Evolutionary conservation across 2,329 filamentous ascomycete genomes (phyloP).

Genomic region (Alternaria rosae): DNA sequence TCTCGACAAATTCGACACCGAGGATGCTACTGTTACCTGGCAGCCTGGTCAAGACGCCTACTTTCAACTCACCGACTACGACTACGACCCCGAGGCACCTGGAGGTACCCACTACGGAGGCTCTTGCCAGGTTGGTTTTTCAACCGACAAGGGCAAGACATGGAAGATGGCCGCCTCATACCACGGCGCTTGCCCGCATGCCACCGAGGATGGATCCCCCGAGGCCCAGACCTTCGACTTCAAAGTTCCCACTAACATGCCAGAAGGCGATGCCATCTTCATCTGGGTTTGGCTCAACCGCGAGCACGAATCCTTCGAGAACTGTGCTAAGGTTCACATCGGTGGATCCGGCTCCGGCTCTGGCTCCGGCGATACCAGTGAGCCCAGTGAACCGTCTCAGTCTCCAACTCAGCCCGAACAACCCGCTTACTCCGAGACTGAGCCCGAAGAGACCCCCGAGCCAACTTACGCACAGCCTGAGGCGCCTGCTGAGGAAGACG

Average conservation of each 20-base stretch:
- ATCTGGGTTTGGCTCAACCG: conserved; percentile 60
- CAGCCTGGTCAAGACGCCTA: conserved; percentile 52
- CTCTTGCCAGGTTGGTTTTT: conserved; percentile 57
- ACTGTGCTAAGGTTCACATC: conserved; percentile 56
- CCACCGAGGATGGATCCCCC: conserved; percentile 48
- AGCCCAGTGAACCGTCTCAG: conserved; percentile 16
- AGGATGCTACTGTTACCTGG: conserved; percentile 55
- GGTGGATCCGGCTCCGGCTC: conserved; percentile 27
- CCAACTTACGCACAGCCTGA: conserved; percentile 9
- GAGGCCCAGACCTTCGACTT: conserved; percentile 56
- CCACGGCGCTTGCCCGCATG: conserved; percentile 58
- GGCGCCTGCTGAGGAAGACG: not conserved
- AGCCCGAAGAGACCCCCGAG: conserved; percentile 16
- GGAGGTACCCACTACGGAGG: conserved; percentile 57
- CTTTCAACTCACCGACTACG: conserved; percentile 49
- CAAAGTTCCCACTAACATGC: conserved; percentile 54
- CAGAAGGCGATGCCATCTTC: conserved; percentile 53
- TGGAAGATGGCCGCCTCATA: conserved; percentile 57
- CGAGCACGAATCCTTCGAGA: conserved; percentile 56
- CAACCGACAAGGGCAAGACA: conserved; percentile 52
- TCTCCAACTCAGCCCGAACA: conserved; percentile 21
- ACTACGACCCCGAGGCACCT: conserved; percentile 35
- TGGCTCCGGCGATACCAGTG: conserved; percentile 14
- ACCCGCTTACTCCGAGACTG: conserved; percentile 15
- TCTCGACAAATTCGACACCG: conserved; percentile 53